These are phyloP conservation scores for Cucurbita ficifolia DNA, from an alignment of 306 rosid genomes.

Conservation along the genomic window DNA sequence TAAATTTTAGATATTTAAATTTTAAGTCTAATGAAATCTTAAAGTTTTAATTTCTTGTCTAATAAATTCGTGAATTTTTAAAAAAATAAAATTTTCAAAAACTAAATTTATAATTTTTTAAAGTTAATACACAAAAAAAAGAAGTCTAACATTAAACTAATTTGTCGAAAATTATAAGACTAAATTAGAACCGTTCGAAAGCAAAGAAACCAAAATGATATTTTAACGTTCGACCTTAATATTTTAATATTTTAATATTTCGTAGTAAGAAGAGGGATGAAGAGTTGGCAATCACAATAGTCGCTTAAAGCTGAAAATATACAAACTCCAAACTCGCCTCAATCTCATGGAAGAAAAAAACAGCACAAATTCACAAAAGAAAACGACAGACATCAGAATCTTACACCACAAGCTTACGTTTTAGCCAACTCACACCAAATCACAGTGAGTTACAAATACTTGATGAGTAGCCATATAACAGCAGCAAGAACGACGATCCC, in stretches of 20 bases:
- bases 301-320: background rate
- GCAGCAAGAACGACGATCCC: constrained; percentile 63
- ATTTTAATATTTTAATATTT: too few relatives aligned
- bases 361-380: background rate
- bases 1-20: too few relatives aligned
- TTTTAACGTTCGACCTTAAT: background rate
- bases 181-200: too few relatives aligned
- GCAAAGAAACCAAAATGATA: too few relatives aligned
- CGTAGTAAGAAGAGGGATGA: background rate
- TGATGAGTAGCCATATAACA: constrained; percentile 52
- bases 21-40: too few relatives aligned
- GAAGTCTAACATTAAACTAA: too few relatives aligned
- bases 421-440: constrained; percentile 13
- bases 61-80: too few relatives aligned
- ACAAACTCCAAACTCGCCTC: background rate
- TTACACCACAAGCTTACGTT: constrained; percentile 2
- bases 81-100: too few relatives aligned
- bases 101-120: too few relatives aligned
- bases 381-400: background rate
- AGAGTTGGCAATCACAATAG: background rate
- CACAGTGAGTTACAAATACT: constrained; percentile 39
- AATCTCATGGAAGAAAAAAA: background rate
- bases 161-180: too few relatives aligned
- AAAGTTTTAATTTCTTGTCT: too few relatives aligned
- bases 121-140: too few relatives aligned